These are phyloP conservation scores for Hypoxylon fragiforme DNA, from an alignment of 495 filamentous ascomycete species.

Conservation along the genomic window DNA sequence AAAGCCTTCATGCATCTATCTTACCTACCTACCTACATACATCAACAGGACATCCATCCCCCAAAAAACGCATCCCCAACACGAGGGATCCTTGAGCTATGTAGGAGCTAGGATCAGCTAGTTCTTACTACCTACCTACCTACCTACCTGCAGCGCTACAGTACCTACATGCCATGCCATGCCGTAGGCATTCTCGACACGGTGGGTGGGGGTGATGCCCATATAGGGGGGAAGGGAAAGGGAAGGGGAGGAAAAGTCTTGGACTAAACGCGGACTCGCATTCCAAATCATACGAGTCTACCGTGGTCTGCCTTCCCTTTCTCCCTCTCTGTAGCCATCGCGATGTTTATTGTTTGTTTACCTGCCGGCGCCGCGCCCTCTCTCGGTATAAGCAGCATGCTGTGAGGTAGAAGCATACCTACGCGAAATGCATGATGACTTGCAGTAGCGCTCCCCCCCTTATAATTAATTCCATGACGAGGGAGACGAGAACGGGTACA, in stretches of 20 bases:
- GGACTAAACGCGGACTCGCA: slow-evolving; percentile 5
- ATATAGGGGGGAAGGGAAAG: neutral
- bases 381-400: slow-evolving; percentile 22
- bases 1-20: slow-evolving; percentile 6
- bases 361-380: slow-evolving; percentile 3
- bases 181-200: no score
- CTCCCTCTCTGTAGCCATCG: neutral
- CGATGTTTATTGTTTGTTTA: slow-evolving; percentile 20
- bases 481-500: no score
- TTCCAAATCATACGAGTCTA: slow-evolving; percentile 25
- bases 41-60: no score
- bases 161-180: neutral
- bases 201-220: neutral
- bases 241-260: no score
- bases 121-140: neutral
- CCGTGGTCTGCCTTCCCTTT: no score
- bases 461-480: slow-evolving; percentile 9
- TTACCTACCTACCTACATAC: no score
- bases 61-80: slow-evolving; percentile 1
- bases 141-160: slow-evolving; percentile 8
- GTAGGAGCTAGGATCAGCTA: no score
- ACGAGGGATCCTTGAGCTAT: slow-evolving; percentile 5
- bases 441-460: slow-evolving; percentile 33
- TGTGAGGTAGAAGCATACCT: no score
- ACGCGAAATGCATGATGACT: slow-evolving; percentile 35